A percentile compares a stretch with the other conserved stretches of the same genome.
These are phyloP conservation scores for Pseudogymnoascus sp. DNA, from an alignment of 2,329 filamentous ascomycete genomes.

Conservation along the genomic window DNA sequence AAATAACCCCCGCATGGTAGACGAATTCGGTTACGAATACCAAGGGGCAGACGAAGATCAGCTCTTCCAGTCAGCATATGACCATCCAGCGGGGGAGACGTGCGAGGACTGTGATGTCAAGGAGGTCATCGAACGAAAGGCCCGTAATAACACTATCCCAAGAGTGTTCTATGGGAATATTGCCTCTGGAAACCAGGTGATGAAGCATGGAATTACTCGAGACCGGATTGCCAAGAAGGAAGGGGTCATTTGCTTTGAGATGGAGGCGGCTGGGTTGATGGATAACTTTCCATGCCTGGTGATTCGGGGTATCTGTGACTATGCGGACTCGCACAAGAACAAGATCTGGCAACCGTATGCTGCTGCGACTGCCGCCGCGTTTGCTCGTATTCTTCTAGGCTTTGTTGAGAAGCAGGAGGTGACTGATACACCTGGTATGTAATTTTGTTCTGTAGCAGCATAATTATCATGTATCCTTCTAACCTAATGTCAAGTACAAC, in stretches of 20 bases:
- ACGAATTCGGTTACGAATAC: slow-evolving; percentile 10
- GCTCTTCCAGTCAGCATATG: slow-evolving; percentile 12
- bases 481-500: not conserved
- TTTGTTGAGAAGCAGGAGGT: slow-evolving; percentile 9
- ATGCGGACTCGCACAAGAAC: slow-evolving; percentile 18
- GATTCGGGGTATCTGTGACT: slow-evolving; percentile 16
- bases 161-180: slow-evolving; percentile 13
- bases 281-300: slow-evolving; percentile 16
- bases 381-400: slow-evolving; percentile 10
- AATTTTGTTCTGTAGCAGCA: not conserved
- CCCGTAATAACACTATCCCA: not conserved
- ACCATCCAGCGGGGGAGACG: not conserved
- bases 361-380: slow-evolving; percentile 13
- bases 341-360: slow-evolving; percentile 16
- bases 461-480: not conserved
- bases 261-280: slow-evolving; percentile 13
- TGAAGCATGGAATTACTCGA: slow-evolving; percentile 12
- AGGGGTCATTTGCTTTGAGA: slow-evolving; percentile 13
- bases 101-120: slow-evolving; percentile 11
- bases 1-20: slow-evolving; percentile 12
- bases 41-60: slow-evolving; percentile 12
- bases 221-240: not conserved
- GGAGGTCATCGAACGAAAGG: not conserved
- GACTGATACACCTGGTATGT: slow-evolving; percentile 11
- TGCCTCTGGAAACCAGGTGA: slow-evolving; percentile 14